Base-by-base conservation (phyloP, 495 filamentous ascomycete species). In the Hapsidospora chrysogenum region DNA sequence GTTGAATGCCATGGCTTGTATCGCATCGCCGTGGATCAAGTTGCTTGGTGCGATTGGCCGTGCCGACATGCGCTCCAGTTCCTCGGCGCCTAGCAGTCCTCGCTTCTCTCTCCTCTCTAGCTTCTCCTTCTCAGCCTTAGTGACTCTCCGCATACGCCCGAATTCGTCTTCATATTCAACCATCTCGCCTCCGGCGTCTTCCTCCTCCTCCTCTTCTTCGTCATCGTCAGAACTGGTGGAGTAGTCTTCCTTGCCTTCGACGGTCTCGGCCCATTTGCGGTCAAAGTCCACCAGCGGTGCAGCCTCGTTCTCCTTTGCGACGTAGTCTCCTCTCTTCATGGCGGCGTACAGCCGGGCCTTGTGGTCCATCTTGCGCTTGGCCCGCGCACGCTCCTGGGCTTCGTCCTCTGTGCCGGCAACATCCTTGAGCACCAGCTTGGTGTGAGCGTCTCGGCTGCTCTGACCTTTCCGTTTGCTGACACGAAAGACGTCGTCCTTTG, bases 121-220 rank as follows among this genome's bases (percentile, higher is more conserved):
- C 0, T 61, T 61, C 21, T 67, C 63, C 0, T 70, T 76, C 34
- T 85, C 64, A 0, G 70, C 64, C 21, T 63, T 60, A 2, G 80
- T 86, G 14, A 71, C 78, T 6, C 48, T 66, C 2, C 84, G 68
- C 14, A 72, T 63, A 1, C 89, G 78, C 3, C 92, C 92, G 44
- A 93, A 85, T 42, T 95, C 86, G 51, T 97, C 89, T 33, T 75
- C 69, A 52, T 78, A 92, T 33, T 92, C 84, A 4, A 95, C 51
- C 5, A 80, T 48, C 18, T 82, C 76, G 25, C 61, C 52, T 3
- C 52, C 56, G 1, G 56, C 61, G 4, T 52, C 53, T 0, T 50
- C 52, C 0, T 55, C 53, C 0, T 46, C 41, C 9, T 53, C 42
- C 1, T 38, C 44, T 8, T 60, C 57, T 9, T 48, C 52, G 3